Conservation (phyloP, 2,329 filamentous ascomycete species). For the Teratosphaeria gauchensis region DNA sequence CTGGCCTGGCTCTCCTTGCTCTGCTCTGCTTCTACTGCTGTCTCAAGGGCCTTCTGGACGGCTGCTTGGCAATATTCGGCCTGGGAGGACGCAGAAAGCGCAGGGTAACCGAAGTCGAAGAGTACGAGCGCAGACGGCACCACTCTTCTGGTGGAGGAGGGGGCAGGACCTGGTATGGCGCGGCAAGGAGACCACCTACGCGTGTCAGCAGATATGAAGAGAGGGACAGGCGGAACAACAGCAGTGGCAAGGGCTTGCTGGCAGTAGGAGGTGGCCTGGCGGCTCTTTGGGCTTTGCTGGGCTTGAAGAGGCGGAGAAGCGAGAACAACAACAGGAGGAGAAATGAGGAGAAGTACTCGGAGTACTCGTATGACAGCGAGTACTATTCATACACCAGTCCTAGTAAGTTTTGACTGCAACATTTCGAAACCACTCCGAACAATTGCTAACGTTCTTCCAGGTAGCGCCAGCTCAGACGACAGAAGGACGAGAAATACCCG, state of each 20-base stretch:
- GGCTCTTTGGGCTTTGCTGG: constrained; percentile 34
- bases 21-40: constrained; percentile 67
- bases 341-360: constrained; percentile 33
- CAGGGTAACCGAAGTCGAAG: constrained; percentile 48
- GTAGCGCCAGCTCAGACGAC: constrained; percentile 38
- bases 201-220: constrained; percentile 25
- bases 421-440: not conserved
- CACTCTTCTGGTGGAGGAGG: constrained; percentile 41
- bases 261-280: constrained; percentile 35
- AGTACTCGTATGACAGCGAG: constrained; percentile 33
- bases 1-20: constrained; percentile 56
- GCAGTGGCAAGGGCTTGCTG: constrained; percentile 22
- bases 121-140: constrained; percentile 53
- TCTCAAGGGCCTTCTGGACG: constrained; percentile 45
- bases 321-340: constrained; percentile 16
- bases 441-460: constrained; percentile 15
- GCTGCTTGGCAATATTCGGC: constrained; percentile 51
- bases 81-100: constrained; percentile 36
- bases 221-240: constrained; percentile 27
- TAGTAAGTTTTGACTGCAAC: constrained; percentile 30
- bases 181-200: constrained; percentile 12
- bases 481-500: constrained; percentile 31
- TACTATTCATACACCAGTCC: constrained; percentile 34
- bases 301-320: constrained; percentile 35
- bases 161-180: constrained; percentile 41